These are phyloP conservation scores for Ceriops zippeliana DNA, from an alignment of 345 rosid genomes.

Conservation along the genomic window DNA sequence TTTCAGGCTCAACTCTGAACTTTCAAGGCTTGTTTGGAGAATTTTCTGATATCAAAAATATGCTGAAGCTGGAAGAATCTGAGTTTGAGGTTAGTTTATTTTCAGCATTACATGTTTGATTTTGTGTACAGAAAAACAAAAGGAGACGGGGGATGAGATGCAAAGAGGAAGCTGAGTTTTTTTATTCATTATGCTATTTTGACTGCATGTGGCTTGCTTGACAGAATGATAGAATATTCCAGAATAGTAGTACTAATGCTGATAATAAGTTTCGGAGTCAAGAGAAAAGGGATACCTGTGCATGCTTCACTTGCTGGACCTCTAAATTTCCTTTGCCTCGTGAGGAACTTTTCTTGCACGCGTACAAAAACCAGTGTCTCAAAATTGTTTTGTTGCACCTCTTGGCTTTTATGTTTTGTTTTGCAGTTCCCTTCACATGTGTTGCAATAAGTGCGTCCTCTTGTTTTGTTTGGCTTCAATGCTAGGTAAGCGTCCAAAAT, in stretches of 20 bases:
- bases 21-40: conserved; percentile 39
- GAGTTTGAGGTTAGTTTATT: conserved; percentile 62
- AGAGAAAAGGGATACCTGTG: not conserved
- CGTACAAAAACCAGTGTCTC: not conserved
- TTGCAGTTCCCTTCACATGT: not conserved
- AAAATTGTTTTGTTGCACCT: conserved; percentile 2
- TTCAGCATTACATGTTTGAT: not conserved
- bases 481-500: conserved; percentile 43
- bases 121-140: not conserved
- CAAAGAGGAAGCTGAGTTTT: too few relatives aligned
- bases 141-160: too few relatives aligned
- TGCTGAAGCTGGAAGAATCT: conserved; percentile 55
- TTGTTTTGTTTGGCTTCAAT: not conserved
- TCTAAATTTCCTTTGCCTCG: not conserved
- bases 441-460: not conserved
- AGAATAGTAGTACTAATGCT: too few relatives aligned
- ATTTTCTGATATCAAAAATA: conserved; percentile 56
- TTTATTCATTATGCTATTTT: too few relatives aligned
- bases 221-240: too few relatives aligned
- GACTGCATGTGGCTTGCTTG: too few relatives aligned
- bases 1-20: conserved; percentile 41
- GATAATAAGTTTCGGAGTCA: too few relatives aligned
- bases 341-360: not conserved
- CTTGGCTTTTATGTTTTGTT: not conserved
- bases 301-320: not conserved